Evolutionary conservation across 2,329 filamentous ascomycete genomes (phyloP).

Genomic region (Blastomyces emzantsi): DNA sequence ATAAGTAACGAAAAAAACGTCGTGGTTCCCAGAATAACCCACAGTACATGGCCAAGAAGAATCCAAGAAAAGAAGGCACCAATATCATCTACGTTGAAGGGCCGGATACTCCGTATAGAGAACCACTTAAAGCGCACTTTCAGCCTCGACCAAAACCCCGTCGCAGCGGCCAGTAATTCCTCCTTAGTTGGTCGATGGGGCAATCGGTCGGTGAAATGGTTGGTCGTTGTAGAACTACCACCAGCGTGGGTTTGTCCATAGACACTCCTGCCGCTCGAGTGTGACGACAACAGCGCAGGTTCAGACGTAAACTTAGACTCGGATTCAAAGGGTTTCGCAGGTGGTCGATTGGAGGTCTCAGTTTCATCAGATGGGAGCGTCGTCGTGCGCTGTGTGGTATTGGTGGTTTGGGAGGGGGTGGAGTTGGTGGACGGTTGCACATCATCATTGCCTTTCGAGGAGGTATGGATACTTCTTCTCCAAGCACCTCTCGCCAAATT

Average conservation of each 20-base stretch:
- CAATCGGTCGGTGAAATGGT: slow-evolving; percentile 50
- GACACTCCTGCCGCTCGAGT: neutral
- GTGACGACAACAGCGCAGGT: neutral
- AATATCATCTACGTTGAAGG: slow-evolving; percentile 95
- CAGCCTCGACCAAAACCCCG: slow-evolving; percentile 81
- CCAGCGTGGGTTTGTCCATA: neutral
- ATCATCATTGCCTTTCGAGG: slow-evolving; percentile 9
- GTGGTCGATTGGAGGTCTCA: neutral
- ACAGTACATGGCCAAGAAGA: slow-evolving; percentile 82
- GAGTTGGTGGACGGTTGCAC: neutral
- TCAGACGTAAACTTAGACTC: neutral
- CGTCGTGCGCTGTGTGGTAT: neutral
- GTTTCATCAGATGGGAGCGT: neutral
- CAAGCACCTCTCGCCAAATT: slow-evolving; percentile 19
- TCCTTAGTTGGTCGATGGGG: slow-evolving; percentile 84
- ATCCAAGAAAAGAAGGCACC: slow-evolving; percentile 95
- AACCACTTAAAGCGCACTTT: slow-evolving; percentile 96
- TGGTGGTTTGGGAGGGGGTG: neutral
- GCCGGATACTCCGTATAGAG: slow-evolving; percentile 84
- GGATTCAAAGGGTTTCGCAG: neutral
- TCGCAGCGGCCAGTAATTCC: slow-evolving; percentile 83
- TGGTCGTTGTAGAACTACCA: slow-evolving; percentile 16
- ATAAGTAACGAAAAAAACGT: slow-evolving; percentile 93
- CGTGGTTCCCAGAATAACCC: slow-evolving; percentile 93
- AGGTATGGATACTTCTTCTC: slow-evolving; percentile 28